A percentile compares a stretch with the other conserved stretches of the same genome.
These are phyloP conservation scores for Podospora appendiculata DNA, from an alignment of 495 filamentous ascomycete species.

Conservation along the genomic window DNA sequence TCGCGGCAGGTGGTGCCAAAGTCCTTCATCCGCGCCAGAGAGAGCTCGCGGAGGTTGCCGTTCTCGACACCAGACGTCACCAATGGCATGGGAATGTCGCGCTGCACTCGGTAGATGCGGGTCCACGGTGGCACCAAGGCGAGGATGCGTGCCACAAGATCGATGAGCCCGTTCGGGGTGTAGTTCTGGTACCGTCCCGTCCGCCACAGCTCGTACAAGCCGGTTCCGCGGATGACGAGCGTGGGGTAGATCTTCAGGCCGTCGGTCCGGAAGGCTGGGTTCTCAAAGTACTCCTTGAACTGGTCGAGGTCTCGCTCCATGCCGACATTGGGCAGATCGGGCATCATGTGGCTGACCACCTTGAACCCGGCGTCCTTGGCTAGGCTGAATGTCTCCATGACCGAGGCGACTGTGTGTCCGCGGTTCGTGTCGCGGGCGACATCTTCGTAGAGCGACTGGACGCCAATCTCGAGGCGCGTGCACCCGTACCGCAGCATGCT, in stretches of 20 bases:
- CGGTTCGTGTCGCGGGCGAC: constrained; percentile 97
- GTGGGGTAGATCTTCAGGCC: constrained; percentile 98
- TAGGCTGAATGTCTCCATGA: constrained; percentile 88
- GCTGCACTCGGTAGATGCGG: constrained; percentile 94
- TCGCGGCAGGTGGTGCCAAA: constrained; percentile 96
- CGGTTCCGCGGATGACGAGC: constrained; percentile 92
- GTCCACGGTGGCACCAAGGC: constrained; percentile 96
- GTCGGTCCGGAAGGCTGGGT: constrained; percentile 94
- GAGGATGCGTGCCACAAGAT: constrained; percentile 89
- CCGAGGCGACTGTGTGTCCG: constrained; percentile 90
- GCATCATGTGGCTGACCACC: constrained; percentile 99
- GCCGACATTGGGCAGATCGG: constrained; percentile 93
- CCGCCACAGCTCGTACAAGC: constrained; percentile 94
- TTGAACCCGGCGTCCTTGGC: constrained; percentile 98
- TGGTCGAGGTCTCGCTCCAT: constrained; percentile 97
- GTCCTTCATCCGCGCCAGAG: constrained; percentile 93
- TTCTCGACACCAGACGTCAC: constrained; percentile 97
- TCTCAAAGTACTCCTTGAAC: constrained; percentile 96
- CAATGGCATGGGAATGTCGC: constrained; percentile 97
- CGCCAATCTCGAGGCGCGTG: constrained; percentile 87
- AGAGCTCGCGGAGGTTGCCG: constrained; percentile 89
- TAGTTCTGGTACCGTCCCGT: constrained; percentile 98
- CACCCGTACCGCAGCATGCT: constrained; percentile 96
- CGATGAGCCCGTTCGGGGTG: constrained; percentile 91
- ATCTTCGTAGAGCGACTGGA: constrained; percentile 95